These are phyloP conservation scores for Bolboschoenoplectus hybrid DNA, from an alignment of 202 grass and related monocot genomes.

Conservation along the genomic window DNA sequence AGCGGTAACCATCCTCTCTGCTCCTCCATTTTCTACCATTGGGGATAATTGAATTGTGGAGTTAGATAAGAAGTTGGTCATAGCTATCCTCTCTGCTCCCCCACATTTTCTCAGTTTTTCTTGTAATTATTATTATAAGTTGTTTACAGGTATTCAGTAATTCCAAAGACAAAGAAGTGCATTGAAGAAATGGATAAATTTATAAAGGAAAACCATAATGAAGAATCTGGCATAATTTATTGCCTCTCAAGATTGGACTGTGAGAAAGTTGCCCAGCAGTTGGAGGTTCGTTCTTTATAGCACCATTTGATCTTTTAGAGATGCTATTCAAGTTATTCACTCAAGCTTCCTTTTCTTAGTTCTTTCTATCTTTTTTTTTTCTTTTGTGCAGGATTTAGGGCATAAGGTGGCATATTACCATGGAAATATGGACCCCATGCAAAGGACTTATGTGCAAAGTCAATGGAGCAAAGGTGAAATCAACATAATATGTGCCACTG, in stretches of 20 bases:
- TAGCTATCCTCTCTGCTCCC: not conserved
- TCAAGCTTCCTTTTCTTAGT: slow-evolving; percentile 33
- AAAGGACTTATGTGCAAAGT: slow-evolving; percentile 66
- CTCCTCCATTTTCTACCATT: not conserved
- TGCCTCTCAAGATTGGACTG: slow-evolving; percentile 97
- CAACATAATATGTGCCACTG: slow-evolving; percentile 96
- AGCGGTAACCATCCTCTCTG: too few species aligned
- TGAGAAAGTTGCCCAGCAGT: slow-evolving; percentile 86
- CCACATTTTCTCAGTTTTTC: slow-evolving; percentile 22
- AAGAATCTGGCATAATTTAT: slow-evolving; percentile 92
- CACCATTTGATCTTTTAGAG: slow-evolving; percentile 34
- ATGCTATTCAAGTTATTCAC: not conserved
- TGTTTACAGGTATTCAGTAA: slow-evolving; percentile 66
- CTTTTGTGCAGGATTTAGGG: slow-evolving; percentile 61
- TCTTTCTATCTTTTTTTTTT: slow-evolving; percentile 25
- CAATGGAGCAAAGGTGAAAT: slow-evolving; percentile 85
- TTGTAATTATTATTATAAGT: slow-evolving; percentile 39
- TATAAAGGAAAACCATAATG: slow-evolving; percentile 66
- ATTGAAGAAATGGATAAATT: slow-evolving; percentile 83
- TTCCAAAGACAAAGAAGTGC: slow-evolving; percentile 89
- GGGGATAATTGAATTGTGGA: not conserved
- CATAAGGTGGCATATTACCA: slow-evolving; percentile 75
- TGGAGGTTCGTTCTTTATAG: slow-evolving; percentile 58
- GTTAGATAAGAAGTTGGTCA: not conserved
- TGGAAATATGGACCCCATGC: slow-evolving; percentile 79